Evolutionary conservation across 1,284 basidiomycete species (phyloP).

Genomic region (Cutaneotrichosporon cavernicola): DNA sequence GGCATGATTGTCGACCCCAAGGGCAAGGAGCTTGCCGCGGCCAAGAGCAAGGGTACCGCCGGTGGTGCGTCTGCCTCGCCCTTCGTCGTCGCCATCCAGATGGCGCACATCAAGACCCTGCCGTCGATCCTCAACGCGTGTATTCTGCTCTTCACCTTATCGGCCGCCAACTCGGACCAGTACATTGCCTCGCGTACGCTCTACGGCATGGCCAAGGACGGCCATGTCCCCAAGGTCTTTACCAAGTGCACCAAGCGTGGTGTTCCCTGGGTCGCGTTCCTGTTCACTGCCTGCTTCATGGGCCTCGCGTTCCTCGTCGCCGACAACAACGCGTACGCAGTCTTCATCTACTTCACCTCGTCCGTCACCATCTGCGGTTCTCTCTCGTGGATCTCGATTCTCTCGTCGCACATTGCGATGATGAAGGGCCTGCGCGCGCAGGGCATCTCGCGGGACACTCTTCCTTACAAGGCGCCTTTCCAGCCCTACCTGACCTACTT

Average conservation of each 20-base stretch:
- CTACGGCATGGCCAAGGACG: conserved; percentile 59
- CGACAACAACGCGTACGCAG: conserved; percentile 41
- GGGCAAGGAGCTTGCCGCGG: conserved; percentile 47
- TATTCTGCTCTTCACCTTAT: conserved; percentile 53
- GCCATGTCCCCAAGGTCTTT: conserved; percentile 59
- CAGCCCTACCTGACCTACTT: conserved; percentile 53
- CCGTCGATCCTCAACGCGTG: conserved; percentile 56
- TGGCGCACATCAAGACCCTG: conserved; percentile 54
- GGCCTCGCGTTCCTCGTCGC: conserved; percentile 46
- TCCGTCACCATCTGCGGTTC: conserved; percentile 68
- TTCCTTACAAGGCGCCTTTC: conserved; percentile 57
- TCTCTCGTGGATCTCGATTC: conserved; percentile 69
- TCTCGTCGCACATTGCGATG: conserved; percentile 67
- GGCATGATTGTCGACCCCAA: conserved; percentile 60
- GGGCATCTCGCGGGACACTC: conserved; percentile 60
- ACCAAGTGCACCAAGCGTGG: conserved; percentile 52
- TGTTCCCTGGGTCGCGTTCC: conserved; percentile 54
- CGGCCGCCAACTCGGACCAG: conserved; percentile 60
- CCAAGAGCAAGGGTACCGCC: conserved; percentile 56
- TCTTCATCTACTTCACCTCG: conserved; percentile 70
- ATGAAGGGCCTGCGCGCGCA: conserved; percentile 67
- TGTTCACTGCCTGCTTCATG: conserved; percentile 49
- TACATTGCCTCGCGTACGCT: conserved; percentile 59
- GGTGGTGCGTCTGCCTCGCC: conserved; percentile 69
- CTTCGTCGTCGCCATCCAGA: conserved; percentile 64